Evolutionary conservation across 2,329 filamentous ascomycete species (phyloP).

Genomic region (Blastomyces parvus): DNA sequence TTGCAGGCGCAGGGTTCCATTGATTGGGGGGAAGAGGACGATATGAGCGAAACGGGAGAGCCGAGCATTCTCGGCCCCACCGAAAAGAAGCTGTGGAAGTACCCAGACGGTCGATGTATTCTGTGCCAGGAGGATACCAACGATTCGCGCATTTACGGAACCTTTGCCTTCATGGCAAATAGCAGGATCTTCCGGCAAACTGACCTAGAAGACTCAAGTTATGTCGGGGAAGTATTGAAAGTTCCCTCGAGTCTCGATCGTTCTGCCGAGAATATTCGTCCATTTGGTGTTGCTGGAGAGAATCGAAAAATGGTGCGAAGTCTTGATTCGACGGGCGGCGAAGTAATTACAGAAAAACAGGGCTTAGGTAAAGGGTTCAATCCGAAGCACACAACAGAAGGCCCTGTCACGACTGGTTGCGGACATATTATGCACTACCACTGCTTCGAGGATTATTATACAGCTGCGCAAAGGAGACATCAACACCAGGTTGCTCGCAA

Average conservation of each 20-base stretch:
- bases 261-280: conserved; percentile 70
- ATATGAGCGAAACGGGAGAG: conserved; percentile 56
- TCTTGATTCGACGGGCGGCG: conserved; percentile 60
- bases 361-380: conserved; percentile 85
- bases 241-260: conserved; percentile 75
- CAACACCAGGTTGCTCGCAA: conserved; percentile 87
- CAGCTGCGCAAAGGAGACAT: conserved; percentile 74
- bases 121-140: conserved; percentile 94
- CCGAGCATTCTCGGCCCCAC: conserved; percentile 40
- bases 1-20: conserved; percentile 77
- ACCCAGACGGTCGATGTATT: conserved; percentile 86
- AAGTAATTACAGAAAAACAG: conserved; percentile 65
- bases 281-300: conserved; percentile 82
- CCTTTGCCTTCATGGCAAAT: conserved; percentile 80
- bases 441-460: conserved; percentile 87
- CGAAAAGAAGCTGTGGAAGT: conserved; percentile 74
- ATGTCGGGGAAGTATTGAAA: conserved; percentile 70
- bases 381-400: conserved; percentile 53
- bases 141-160: conserved; percentile 79
- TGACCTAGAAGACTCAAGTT: conserved; percentile 68
- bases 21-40: conserved; percentile 80
- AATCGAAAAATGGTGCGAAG: conserved; percentile 72
- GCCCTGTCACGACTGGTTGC: conserved; percentile 81
- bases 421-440: conserved; percentile 98
- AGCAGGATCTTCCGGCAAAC: conserved; percentile 83